Conservation (phyloP, 2,329 filamentous ascomycete genomes). For the Fusarium gaditjirri region DNA sequence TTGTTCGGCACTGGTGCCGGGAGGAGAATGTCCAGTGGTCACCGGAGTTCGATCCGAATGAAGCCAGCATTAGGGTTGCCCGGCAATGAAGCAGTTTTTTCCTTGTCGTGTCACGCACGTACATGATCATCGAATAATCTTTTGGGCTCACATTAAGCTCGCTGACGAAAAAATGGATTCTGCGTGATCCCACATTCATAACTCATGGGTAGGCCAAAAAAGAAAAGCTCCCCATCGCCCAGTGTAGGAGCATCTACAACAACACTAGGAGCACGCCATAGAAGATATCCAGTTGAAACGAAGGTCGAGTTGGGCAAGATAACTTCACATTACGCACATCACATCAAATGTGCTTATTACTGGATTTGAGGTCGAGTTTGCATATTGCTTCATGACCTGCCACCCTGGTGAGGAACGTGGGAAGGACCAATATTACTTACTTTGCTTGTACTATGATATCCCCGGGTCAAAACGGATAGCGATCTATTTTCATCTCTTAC, state of each 20-base stretch:
- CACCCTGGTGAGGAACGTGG: neutral
- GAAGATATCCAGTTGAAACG: neutral
- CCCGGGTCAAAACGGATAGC: slow-evolving; percentile 35
- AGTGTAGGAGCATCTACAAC: neutral
- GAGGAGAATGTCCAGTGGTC: slow-evolving; percentile 59
- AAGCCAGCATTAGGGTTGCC: slow-evolving; percentile 32
- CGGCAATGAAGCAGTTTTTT: slow-evolving; percentile 4
- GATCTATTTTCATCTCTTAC: slow-evolving; percentile 23
- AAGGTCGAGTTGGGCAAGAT: neutral
- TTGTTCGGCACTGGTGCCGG: slow-evolving; percentile 57
- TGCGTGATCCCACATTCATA: neutral
- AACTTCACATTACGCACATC: neutral
- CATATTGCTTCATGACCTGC: slow-evolving; percentile 4
- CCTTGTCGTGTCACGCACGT: neutral
- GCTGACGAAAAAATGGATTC: neutral
- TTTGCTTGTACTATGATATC: slow-evolving; percentile 40
- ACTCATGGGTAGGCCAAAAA: neutral
- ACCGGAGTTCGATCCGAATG: slow-evolving; percentile 49
- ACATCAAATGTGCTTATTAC: neutral
- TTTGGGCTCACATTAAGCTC: slow-evolving; percentile 1
- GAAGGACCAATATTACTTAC: slow-evolving; percentile 12
- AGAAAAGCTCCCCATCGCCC: neutral
- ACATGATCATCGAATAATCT: neutral
- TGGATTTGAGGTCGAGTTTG: neutral
- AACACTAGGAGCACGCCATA: neutral